Evolutionary conservation across 2,329 filamentous ascomycete species (phyloP).

Genomic region (Blastomyces silverae): DNA sequence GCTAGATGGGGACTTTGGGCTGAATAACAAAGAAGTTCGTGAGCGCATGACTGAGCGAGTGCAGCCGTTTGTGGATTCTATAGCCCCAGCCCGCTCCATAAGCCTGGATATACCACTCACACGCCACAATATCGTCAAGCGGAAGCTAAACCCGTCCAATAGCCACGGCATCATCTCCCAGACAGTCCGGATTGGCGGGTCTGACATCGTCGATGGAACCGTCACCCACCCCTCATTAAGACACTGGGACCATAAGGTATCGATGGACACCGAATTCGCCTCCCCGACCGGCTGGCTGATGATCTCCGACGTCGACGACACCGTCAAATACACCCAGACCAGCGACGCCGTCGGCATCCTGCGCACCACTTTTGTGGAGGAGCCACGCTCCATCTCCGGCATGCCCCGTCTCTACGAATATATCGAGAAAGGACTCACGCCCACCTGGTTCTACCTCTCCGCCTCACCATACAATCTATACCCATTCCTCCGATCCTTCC

Average conservation of each 20-base stretch:
- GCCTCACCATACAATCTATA: slow-evolving; percentile 94
- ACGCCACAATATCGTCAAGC: slow-evolving; percentile 32
- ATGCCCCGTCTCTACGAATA: slow-evolving; percentile 80
- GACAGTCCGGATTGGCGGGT: slow-evolving; percentile 46
- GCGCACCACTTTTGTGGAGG: slow-evolving; percentile 72
- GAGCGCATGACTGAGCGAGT: slow-evolving; percentile 54
- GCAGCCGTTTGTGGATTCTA: slow-evolving; percentile 67
- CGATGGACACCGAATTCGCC: slow-evolving; percentile 67
- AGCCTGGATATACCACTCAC: slow-evolving; percentile 56
- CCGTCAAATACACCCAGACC: slow-evolving; percentile 85
- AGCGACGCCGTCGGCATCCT: slow-evolving; percentile 73
- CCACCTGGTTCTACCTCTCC: slow-evolving; percentile 87
- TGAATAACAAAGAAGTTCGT: slow-evolving; percentile 48
- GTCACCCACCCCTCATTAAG: slow-evolving; percentile 37
- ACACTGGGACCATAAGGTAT: slow-evolving; percentile 36
- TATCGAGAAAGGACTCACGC: slow-evolving; percentile 52
- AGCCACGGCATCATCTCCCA: slow-evolving; percentile 66
- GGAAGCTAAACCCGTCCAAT: slow-evolving; percentile 62
- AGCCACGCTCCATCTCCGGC: slow-evolving; percentile 61
- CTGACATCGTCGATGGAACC: slow-evolving; percentile 43
- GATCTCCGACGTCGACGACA: slow-evolving; percentile 89
- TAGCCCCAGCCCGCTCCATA: slow-evolving; percentile 63
- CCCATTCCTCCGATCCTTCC: slow-evolving; percentile 71
- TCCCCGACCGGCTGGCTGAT: slow-evolving; percentile 74
- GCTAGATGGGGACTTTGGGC: slow-evolving; percentile 51